phyloP scores from a whole-genome alignment of 768 basidiomycete genomes.

The Leccinum truebloodii region DNA sequence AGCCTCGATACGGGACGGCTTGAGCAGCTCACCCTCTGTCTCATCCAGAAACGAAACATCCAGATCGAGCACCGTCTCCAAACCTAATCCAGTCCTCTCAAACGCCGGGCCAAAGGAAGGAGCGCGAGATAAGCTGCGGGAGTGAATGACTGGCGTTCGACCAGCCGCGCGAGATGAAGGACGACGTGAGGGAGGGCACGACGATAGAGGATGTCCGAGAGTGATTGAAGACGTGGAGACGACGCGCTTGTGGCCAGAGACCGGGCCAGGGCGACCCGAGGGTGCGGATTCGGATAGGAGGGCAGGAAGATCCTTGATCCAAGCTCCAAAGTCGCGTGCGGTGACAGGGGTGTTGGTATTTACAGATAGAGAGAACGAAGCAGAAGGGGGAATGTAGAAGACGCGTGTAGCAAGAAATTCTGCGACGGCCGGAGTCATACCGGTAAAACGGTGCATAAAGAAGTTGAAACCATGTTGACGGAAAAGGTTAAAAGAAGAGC shows the following conservation, averaged over 20 bases:
- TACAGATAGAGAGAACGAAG: conserved; percentile 32
- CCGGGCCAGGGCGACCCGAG: conserved; percentile 36
- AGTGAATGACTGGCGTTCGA: conserved; percentile 53
- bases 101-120: conserved; percentile 57
- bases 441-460: conserved; percentile 87
- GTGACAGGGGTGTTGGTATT: conserved; percentile 45
- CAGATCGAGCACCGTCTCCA: conserved; percentile 52
- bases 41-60: conserved; percentile 43
- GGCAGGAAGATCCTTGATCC: conserved; percentile 81
- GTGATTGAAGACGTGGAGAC: conserved; percentile 58
- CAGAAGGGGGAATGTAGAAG: conserved; percentile 73
- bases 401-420: conserved; percentile 83
- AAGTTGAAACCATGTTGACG: conserved; percentile 78
- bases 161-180: conserved; percentile 67
- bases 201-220: conserved; percentile 62
- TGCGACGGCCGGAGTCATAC: conserved; percentile 85
- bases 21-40: conserved; percentile 35
- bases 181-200: conserved; percentile 67
- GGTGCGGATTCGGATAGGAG: conserved; percentile 52
- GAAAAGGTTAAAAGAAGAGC: conserved; percentile 81
- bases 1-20: conserved; percentile 28
- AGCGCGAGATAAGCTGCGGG: conserved; percentile 62
- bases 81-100: conserved; percentile 44
- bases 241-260: conserved; percentile 51
- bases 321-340: conserved; percentile 82